Percentiles rank a stretch among this genome's conserved stretches.
Evolutionary conservation across 371 early-diverging fungal species (phyloP).

Genomic region (Mortierella sp.): DNA sequence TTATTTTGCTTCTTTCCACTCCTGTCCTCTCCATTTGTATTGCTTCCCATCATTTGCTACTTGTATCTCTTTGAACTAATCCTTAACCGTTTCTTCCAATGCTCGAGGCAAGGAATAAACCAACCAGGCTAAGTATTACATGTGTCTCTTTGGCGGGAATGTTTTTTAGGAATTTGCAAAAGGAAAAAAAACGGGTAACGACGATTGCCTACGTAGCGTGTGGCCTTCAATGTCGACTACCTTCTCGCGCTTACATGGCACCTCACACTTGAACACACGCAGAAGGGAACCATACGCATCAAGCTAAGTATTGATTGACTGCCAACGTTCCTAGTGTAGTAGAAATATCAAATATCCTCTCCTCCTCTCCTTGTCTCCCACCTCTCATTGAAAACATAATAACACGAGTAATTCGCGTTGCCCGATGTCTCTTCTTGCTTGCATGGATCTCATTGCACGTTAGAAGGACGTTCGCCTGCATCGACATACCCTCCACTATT

Average conservation of each 20-base stretch:
- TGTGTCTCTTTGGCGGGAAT: background rate
- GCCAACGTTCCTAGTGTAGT: constrained; percentile 1
- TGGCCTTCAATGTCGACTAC: constrained; percentile 1
- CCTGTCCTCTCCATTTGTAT: background rate
- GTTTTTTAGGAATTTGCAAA: background rate
- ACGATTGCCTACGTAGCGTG: background rate
- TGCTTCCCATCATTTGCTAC: background rate
- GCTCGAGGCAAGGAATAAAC: constrained; percentile 12
- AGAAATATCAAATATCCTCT: background rate
- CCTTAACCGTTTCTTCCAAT: constrained; percentile 3
- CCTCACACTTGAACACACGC: background rate
- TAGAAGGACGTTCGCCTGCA: background rate
- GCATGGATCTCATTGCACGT: background rate
- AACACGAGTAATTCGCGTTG: constrained; percentile 1
- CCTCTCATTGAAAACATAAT: background rate
- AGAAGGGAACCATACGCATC: constrained; percentile 20
- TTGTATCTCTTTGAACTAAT: background rate
- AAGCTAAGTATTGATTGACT: constrained; percentile 29
- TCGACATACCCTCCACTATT: background rate
- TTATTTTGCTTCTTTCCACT: background rate
- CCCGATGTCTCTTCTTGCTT: background rate
- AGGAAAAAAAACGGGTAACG: background rate
- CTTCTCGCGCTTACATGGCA: background rate
- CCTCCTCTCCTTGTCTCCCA: no score
- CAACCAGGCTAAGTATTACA: constrained; percentile 8